phyloP scores from a whole-genome alignment of 1,284 basidiomycete species.

The Ganoderma leucocontextum region DNA sequence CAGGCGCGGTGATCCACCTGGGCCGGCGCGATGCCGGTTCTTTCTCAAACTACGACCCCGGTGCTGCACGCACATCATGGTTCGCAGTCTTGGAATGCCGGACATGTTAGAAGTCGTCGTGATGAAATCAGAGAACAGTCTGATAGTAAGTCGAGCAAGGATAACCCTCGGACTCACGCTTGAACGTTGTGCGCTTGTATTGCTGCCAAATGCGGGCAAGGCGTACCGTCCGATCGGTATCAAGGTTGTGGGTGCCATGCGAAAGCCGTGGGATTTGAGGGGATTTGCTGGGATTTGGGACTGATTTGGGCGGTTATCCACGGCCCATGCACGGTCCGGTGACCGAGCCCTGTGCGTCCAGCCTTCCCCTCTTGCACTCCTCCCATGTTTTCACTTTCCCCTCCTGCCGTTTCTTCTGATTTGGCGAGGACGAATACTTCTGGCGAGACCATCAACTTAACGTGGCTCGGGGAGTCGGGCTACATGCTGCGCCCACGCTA shows the following conservation, averaged over 20 bases:
- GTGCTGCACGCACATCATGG: no score
- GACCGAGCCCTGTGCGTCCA: no score
- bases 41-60: no score
- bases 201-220: not conserved
- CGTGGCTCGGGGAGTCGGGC: constrained; percentile 27
- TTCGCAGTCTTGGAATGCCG: no score
- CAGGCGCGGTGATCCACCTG: no score
- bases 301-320: not conserved
- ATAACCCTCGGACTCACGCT: not conserved
- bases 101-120: no score
- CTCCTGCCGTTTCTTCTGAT: not conserved
- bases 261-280: not conserved
- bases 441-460: constrained; percentile 25
- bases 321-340: no score
- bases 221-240: not conserved
- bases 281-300: no score
- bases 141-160: not conserved
- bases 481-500: constrained; percentile 33
- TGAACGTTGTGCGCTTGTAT: not conserved
- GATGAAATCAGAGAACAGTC: not conserved
- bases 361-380: constrained; percentile 23
- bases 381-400: constrained; percentile 42
- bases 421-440: no score
- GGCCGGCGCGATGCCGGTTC: no score
- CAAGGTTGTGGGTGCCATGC: not conserved